Percentiles rank a stretch among this genome's conserved stretches.
Conservation (phyloP, 345 rosid species). For the Excoecaria cochinchinensis region DNA sequence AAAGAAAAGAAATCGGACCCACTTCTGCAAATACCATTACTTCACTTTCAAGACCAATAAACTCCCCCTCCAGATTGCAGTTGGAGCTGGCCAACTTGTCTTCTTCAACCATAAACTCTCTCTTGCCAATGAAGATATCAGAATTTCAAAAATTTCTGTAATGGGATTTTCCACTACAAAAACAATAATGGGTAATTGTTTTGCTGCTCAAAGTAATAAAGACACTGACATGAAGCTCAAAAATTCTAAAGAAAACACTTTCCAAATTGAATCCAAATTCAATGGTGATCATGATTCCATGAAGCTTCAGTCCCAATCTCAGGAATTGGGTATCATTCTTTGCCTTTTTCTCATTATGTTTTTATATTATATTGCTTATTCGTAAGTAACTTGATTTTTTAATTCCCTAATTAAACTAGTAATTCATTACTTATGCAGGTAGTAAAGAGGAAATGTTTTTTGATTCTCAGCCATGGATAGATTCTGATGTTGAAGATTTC, state of each 20-base stretch:
- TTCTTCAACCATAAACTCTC: slow-evolving; percentile 26
- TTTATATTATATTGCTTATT: not conserved
- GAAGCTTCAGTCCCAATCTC: slow-evolving; percentile 19
- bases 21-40: slow-evolving; percentile 42
- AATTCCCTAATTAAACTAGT: not conserved
- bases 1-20: slow-evolving; percentile 25
- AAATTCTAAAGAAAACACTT: slow-evolving; percentile 13
- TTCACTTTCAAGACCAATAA: slow-evolving; percentile 68
- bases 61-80: slow-evolving; percentile 26
- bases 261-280: slow-evolving; percentile 28
- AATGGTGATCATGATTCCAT: slow-evolving; percentile 14
- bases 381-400: not conserved
- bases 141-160: not conserved
- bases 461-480: slow-evolving; percentile 59
- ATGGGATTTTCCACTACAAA: slow-evolving; percentile 5
- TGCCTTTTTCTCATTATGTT: not conserved
- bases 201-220: slow-evolving; percentile 28
- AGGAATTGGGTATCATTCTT: slow-evolving; percentile 32
- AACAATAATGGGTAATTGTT: slow-evolving; percentile 45
- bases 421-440: slow-evolving; percentile 29
- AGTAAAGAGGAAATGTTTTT: slow-evolving; percentile 42
- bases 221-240: slow-evolving; percentile 31
- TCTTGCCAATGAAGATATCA: slow-evolving; percentile 8
- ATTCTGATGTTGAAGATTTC: slow-evolving; percentile 66
- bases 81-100: slow-evolving; percentile 24